Percentiles rank a stretch among this genome's conserved stretches.
phyloP scores from a whole-genome alignment of 208 protist genomes.

The Acanthamoeba royreba region DNA sequence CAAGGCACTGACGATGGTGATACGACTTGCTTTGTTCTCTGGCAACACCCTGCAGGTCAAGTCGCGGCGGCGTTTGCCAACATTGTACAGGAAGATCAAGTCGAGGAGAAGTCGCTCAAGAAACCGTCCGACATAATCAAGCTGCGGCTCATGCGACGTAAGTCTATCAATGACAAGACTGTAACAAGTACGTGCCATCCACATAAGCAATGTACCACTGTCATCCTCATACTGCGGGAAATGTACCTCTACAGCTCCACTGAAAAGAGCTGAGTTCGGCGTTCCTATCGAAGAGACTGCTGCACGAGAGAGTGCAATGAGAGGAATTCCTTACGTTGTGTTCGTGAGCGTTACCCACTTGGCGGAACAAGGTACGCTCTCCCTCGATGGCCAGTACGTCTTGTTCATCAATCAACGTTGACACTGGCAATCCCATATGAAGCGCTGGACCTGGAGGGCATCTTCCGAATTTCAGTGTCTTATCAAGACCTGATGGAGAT shows the following conservation, averaged over 20 bases:
- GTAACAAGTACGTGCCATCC: not conserved
- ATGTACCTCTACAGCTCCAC: not conserved
- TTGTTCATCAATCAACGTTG: not conserved
- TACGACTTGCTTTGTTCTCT: not conserved
- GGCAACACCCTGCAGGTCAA: not conserved
- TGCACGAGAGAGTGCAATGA: not conserved
- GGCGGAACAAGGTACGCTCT: not conserved
- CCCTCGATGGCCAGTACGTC: not conserved
- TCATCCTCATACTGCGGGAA: not conserved
- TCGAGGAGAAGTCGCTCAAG: not conserved
- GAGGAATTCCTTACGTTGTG: not conserved
- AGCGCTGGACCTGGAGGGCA: conserved; percentile 39
- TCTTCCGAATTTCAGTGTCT: conserved; percentile 21
- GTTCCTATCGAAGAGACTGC: not conserved
- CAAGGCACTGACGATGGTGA: no score
- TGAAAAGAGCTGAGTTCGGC: not conserved
- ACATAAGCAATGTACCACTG: not conserved
- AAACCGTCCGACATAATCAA: not conserved
- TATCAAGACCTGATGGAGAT: not conserved
- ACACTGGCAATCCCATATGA: not conserved
- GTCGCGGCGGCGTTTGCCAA: not conserved
- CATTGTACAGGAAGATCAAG: not conserved
- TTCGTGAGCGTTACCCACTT: not conserved
- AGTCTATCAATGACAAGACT: not conserved
- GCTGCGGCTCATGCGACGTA: not conserved